Conservation (phyloP, 2,329 filamentous ascomycete species). For the Exophiala lecanii-corni region DNA sequence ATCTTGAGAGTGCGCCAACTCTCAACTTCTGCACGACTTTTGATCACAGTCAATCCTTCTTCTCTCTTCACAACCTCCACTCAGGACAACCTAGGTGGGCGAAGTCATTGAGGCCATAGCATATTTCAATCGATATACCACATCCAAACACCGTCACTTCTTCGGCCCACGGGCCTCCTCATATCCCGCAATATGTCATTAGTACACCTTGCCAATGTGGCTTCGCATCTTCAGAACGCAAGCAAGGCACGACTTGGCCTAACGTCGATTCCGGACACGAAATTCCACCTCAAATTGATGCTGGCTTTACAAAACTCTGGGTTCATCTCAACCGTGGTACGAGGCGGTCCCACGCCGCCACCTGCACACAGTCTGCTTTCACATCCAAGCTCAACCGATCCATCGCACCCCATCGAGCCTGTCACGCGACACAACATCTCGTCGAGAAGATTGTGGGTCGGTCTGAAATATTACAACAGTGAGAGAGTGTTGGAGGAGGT, state of each 20-base stretch:
- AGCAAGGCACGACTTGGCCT: conserved; percentile 76
- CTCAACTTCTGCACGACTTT: too few relatives aligned
- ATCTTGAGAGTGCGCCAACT: too few relatives aligned
- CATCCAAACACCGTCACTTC: too few relatives aligned
- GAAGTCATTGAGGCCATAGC: too few relatives aligned
- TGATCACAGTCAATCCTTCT: too few relatives aligned
- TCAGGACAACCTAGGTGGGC: too few relatives aligned
- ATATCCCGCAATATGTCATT: conserved; percentile 58
- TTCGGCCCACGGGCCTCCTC: neutral
- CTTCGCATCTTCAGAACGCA: conserved; percentile 88
- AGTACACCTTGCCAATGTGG: conserved; percentile 70
- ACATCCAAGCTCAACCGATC: conserved; percentile 39
- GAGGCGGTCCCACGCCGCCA: conserved; percentile 60
- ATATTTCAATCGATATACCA: too few relatives aligned
- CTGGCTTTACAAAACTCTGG: conserved; percentile 77
- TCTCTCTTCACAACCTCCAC: too few relatives aligned
- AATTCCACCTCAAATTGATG: conserved; percentile 71
- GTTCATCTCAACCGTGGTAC: conserved; percentile 74
- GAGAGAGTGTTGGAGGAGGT: conserved; percentile 70
- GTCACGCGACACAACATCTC: conserved; percentile 69
- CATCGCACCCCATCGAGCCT: conserved; percentile 40
- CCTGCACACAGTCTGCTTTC: conserved; percentile 50
- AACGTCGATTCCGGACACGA: conserved; percentile 75
- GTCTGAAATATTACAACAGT: conserved; percentile 84
- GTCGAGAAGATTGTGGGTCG: conserved; percentile 74